Percentiles rank a stretch among this genome's conserved stretches.
phyloP scores from a whole-genome alignment of 352 stramenopile species.

The Pythium aquatile region DNA sequence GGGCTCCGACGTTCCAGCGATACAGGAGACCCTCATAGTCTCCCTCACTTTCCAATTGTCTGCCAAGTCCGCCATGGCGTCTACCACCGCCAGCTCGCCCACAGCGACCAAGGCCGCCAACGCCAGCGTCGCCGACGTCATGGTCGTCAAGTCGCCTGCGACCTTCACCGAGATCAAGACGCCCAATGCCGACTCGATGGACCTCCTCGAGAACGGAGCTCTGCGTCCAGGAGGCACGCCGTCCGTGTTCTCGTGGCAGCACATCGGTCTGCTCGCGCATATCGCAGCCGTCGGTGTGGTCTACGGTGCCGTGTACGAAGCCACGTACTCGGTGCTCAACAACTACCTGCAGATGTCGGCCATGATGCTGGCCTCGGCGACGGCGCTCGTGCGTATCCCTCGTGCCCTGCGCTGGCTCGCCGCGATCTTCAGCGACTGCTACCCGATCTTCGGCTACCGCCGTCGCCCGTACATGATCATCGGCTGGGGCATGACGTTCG shows the following conservation, averaged over 20 bases:
- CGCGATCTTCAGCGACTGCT: conserved; percentile 37
- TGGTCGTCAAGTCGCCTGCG: conserved; percentile 3
- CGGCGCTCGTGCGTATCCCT: conserved; percentile 38
- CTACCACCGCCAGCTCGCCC: neutral
- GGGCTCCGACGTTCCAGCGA: no score
- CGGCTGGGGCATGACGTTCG: conserved; percentile 30
- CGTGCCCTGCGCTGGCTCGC: conserved; percentile 58
- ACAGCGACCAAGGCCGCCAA: neutral
- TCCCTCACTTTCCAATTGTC: neutral
- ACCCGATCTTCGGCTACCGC: conserved; percentile 19
- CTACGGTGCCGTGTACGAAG: conserved; percentile 23
- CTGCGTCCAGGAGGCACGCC: conserved; percentile 27
- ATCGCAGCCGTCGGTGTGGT: conserved; percentile 29
- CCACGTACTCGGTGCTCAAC: conserved; percentile 34
- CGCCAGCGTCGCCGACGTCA: neutral
- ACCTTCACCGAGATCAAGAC: conserved; percentile 3
- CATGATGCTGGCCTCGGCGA: conserved; percentile 21
- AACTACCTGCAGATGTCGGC: conserved; percentile 33
- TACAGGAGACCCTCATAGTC: no score
- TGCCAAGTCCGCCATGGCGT: no score
- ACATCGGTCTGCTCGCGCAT: conserved; percentile 32
- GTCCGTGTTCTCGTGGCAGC: conserved; percentile 25
- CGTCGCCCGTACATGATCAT: conserved; percentile 46
- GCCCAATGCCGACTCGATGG: neutral
- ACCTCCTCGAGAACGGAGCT: conserved; percentile 21